A percentile compares a stretch with the other conserved stretches of the same genome.
phyloP scores from a whole-genome alignment of 73 alveolate genomes.

The Diophrys appendiculata region DNA sequence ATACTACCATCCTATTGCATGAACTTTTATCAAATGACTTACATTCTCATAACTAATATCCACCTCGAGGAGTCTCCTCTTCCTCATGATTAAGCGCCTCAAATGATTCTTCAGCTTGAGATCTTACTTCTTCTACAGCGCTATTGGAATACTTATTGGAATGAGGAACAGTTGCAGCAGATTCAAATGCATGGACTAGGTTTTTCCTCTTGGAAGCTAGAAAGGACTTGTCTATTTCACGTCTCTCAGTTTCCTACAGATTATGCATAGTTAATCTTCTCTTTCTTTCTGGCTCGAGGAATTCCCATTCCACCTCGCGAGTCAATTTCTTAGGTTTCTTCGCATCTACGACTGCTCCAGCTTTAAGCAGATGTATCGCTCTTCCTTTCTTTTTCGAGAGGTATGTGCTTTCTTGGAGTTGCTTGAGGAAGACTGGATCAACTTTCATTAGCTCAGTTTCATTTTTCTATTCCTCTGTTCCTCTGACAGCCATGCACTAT shows the following conservation, averaged over 20 bases:
- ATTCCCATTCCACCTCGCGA: not conserved
- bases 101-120: not conserved
- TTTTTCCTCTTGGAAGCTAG: not conserved
- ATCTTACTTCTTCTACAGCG: not conserved
- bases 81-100: not conserved
- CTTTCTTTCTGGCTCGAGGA: not conserved
- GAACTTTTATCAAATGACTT: not conserved
- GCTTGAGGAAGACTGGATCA: not conserved
- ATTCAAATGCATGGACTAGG: not conserved
- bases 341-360: not conserved
- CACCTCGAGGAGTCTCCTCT: not conserved
- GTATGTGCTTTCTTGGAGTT: not conserved
- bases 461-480: not conserved
- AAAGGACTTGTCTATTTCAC: not conserved
- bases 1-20: too few species aligned
- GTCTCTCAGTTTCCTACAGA: not conserved
- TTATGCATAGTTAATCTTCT: not conserved
- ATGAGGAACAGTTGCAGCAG: not conserved
- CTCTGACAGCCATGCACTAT: not conserved
- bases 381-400: not conserved
- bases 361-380: not conserved
- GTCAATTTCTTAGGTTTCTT: not conserved
- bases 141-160: not conserved
- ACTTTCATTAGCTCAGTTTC: not conserved
- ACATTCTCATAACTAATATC: not conserved